These are phyloP conservation scores for Oenanthe sinensis DNA, from an alignment of 129 eudicot genomes.

Conservation along the genomic window DNA sequence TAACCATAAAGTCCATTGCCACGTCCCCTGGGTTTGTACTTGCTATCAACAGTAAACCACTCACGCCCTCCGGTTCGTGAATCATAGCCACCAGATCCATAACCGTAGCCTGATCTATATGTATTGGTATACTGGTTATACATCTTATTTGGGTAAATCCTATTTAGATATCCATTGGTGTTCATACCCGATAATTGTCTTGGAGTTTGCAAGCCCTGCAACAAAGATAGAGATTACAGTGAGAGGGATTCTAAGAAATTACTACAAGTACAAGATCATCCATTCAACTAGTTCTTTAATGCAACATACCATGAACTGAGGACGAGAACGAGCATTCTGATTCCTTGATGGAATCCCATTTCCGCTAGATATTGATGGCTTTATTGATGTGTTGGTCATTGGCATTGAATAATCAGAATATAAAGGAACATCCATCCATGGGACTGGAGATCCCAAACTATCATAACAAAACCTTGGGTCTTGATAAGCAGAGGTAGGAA, in stretches of 20 bases:
- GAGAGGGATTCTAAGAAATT: background rate
- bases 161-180: conserved; percentile 40
- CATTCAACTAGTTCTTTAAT: background rate
- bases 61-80: conserved; percentile 40
- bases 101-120: conserved; percentile 47
- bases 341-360: conserved; percentile 37
- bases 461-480: conserved; percentile 54
- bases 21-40: conserved; percentile 55
- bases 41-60: conserved; percentile 54
- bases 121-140: conserved; percentile 41
- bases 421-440: conserved; percentile 47
- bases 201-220: conserved; percentile 39
- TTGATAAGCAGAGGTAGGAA: conserved; percentile 31
- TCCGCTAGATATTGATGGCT: conserved; percentile 25
- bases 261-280: too few species aligned
- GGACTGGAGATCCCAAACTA: conserved; percentile 47
- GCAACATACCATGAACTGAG: conserved; percentile 32
- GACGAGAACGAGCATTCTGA: conserved; percentile 48
- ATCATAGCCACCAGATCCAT: conserved; percentile 48
- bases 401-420: conserved; percentile 38
- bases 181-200: conserved; percentile 40
- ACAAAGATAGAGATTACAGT: background rate
- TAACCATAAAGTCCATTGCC: conserved; percentile 41
- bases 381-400: conserved; percentile 20
- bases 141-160: conserved; percentile 45